phyloP scores from a whole-genome alignment of 177 flowering plant genomes.

The Vitis hybrid region DNA sequence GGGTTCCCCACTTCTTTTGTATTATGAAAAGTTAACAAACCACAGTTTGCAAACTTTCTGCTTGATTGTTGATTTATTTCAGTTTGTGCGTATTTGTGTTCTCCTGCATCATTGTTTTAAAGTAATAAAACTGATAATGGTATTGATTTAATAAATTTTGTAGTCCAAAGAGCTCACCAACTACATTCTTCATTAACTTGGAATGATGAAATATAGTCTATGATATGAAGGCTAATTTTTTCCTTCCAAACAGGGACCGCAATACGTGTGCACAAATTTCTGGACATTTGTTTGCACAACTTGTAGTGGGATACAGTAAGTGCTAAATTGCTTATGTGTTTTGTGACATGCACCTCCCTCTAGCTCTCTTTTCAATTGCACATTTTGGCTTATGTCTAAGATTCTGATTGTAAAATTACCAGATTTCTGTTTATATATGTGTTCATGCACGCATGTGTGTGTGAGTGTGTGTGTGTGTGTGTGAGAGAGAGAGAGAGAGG shows the following conservation, averaged over 20 bases:
- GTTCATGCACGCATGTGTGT: too few relatives aligned
- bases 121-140: background rate
- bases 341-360: background rate
- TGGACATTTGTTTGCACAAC: constrained; percentile 93
- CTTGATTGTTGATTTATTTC: background rate
- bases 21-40: too few relatives aligned
- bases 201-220: background rate
- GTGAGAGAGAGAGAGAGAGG: too few relatives aligned
- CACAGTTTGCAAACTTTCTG: background rate
- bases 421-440: too few relatives aligned
- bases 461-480: too few relatives aligned
- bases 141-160: background rate
- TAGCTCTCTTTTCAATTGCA: background rate
- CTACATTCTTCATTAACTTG: background rate
- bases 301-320: constrained; percentile 98
- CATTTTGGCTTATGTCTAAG: too few relatives aligned
- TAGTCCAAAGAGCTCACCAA: too few relatives aligned
- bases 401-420: too few relatives aligned
- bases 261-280: constrained; percentile 93
- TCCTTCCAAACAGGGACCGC: constrained; percentile 74
- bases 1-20: too few relatives aligned
- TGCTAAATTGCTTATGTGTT: constrained; percentile 7
- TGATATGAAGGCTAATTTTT: constrained; percentile 6
- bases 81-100: background rate
- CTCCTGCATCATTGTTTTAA: background rate